Evolutionary conservation across 2,329 filamentous ascomycete genomes (phyloP).

Genomic region (Colletotrichum coccodes): DNA sequence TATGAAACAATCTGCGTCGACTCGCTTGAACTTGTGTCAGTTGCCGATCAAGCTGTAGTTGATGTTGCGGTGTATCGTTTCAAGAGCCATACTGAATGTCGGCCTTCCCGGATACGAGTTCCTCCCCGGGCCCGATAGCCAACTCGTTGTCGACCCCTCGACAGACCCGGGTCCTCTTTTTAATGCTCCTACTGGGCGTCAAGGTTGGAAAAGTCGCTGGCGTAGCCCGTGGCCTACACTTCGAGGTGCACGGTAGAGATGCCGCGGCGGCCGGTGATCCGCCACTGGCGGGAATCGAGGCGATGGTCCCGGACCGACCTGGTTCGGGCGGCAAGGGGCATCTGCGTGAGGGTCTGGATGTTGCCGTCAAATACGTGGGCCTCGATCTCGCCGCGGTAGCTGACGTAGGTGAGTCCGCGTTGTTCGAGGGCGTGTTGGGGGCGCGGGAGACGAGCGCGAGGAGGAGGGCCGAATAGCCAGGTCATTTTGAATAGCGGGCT

Average conservation of each 20-base stretch:
- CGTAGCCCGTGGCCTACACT: neutral
- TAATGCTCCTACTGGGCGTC: neutral
- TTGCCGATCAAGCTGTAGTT: neutral
- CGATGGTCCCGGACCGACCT: neutral
- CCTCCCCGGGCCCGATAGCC: neutral
- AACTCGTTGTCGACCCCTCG: neutral
- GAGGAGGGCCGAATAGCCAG: too few relatives aligned
- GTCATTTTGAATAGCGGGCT: too few relatives aligned
- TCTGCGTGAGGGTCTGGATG: neutral
- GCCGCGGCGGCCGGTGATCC: neutral
- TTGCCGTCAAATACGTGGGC: neutral
- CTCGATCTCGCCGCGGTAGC: neutral
- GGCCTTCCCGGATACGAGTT: neutral
- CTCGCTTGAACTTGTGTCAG: neutral
- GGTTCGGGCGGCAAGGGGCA: neutral
- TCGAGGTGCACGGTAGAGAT: neutral
- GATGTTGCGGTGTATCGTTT: neutral
- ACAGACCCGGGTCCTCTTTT: neutral
- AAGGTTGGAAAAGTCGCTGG: neutral
- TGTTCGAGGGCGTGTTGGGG: too few relatives aligned
- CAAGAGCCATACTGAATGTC: neutral
- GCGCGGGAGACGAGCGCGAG: neutral
- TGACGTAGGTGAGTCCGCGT: neutral
- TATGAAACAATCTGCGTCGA: too few relatives aligned
- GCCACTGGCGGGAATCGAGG: neutral